phyloP scores from a whole-genome alignment of 140 eudicot genomes.

The Oenanthe javanica region DNA sequence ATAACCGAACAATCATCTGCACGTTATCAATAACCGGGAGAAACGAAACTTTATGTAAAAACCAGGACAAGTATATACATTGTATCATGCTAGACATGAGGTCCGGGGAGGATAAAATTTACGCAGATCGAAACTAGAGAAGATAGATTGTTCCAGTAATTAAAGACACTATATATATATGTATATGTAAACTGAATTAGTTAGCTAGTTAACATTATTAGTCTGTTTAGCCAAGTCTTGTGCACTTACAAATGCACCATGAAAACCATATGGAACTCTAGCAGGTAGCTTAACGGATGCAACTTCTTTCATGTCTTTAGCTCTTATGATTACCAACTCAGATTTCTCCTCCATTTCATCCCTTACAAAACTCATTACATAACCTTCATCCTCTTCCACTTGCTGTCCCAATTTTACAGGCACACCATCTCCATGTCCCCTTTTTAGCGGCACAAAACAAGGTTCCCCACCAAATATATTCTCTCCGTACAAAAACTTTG shows the following conservation, averaged over 20 bases:
- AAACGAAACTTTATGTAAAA: no score
- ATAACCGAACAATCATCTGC: no score
- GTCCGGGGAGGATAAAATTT: no score
- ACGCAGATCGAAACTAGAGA: neutral
- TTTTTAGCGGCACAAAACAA: constrained; percentile 38
- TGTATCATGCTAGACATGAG: no score
- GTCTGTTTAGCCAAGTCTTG: neutral
- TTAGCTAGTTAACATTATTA: neutral
- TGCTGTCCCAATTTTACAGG: constrained; percentile 12
- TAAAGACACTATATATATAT: no score
- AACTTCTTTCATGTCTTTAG: constrained; percentile 42
- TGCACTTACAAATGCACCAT: constrained; percentile 57
- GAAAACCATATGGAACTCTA: constrained; percentile 80
- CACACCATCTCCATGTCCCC: constrained; percentile 11
- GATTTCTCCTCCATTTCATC: constrained; percentile 48
- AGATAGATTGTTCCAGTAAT: neutral
- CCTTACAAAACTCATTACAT: constrained; percentile 47
- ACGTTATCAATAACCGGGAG: no score
- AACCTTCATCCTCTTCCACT: constrained; percentile 53
- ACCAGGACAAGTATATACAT: no score
- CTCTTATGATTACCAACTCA: constrained; percentile 45
- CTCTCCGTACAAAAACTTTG: constrained; percentile 34
- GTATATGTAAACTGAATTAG: no score
- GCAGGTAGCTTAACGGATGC: constrained; percentile 42
- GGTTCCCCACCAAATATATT: constrained; percentile 62